phyloP scores from a whole-genome alignment of 495 filamentous ascomycete species.

The Immersiella caudata region DNA sequence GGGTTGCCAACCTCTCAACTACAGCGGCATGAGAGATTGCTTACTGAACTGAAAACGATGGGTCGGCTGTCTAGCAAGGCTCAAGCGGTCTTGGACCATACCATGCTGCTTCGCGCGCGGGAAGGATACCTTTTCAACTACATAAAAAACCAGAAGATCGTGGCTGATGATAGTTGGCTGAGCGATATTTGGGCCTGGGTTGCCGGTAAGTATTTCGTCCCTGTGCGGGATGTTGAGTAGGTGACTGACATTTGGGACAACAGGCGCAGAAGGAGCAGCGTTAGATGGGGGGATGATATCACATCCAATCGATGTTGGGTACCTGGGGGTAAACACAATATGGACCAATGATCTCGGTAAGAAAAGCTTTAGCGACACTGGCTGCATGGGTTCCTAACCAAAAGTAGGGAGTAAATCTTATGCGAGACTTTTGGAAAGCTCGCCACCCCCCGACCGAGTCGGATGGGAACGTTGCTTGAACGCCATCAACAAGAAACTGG shows the following conservation, averaged over 20 bases:
- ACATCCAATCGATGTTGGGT: constrained; percentile 78
- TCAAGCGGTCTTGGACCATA: constrained; percentile 46
- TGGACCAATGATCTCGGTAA: constrained; percentile 77
- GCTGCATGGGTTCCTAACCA: constrained; percentile 3
- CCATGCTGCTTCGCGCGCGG: constrained; percentile 55
- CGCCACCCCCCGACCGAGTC: constrained; percentile 42
- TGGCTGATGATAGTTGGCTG: constrained; percentile 73
- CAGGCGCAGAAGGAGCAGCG: constrained; percentile 68
- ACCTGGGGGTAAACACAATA: constrained; percentile 76
- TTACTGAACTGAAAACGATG: constrained; percentile 51
- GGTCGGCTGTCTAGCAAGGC: constrained; percentile 41
- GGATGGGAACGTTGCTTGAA: constrained; percentile 55
- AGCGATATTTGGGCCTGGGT: constrained; percentile 79
- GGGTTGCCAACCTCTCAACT: constrained; percentile 42
- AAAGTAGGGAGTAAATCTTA: constrained; percentile 39
- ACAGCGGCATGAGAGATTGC: constrained; percentile 48
- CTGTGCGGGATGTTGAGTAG: background rate
- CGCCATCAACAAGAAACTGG: constrained; percentile 47
- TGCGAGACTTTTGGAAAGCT: constrained; percentile 47
- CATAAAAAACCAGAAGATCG: constrained; percentile 64
- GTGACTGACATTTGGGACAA: constrained; percentile 18
- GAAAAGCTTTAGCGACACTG: constrained; percentile 19
- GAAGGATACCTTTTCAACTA: constrained; percentile 83
- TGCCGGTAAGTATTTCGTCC: constrained; percentile 53
- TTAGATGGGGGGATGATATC: constrained; percentile 71